These are phyloP conservation scores for Nothomitra cinnamomea DNA, from an alignment of 2,329 filamentous ascomycete species.

Conservation along the genomic window DNA sequence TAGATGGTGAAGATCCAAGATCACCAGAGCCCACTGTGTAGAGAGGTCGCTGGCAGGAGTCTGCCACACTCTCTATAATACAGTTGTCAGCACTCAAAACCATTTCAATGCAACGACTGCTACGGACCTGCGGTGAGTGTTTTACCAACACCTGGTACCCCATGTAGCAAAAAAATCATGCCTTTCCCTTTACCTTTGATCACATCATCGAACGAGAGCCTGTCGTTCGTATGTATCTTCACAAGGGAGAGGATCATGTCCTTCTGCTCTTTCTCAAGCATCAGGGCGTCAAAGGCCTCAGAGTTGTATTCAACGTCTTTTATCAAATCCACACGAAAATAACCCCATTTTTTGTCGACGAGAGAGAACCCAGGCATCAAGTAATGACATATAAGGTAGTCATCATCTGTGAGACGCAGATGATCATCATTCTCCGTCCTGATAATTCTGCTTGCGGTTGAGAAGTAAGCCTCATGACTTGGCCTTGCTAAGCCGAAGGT, in stretches of 20 bases:
- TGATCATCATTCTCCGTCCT: background rate
- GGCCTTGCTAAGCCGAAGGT: background rate
- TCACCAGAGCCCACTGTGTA: conserved; percentile 51
- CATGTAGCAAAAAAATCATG: conserved; percentile 4
- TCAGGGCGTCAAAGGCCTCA: conserved; percentile 63
- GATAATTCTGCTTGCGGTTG: background rate
- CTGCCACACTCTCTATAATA: conserved; percentile 53
- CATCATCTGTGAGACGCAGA: background rate
- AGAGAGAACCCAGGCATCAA: conserved; percentile 79
- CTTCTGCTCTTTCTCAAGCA: conserved; percentile 28
- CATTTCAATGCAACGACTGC: background rate
- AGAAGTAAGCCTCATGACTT: background rate
- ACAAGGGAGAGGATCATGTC: conserved; percentile 44
- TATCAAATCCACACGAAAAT: conserved; percentile 65
- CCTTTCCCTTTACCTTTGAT: background rate
- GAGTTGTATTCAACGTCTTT: conserved; percentile 73
- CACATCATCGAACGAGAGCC: background rate
- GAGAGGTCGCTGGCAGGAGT: conserved; percentile 62
- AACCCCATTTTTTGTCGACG: conserved; percentile 75
- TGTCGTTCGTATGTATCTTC: conserved; percentile 39
- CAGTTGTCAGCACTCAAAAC: background rate
- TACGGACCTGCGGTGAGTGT: background rate
- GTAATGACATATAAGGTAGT: conserved; percentile 53
- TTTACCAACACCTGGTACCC: background rate
- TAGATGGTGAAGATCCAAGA: conserved; percentile 21